Evolutionary conservation across 2,329 filamentous ascomycete genomes (phyloP).

Genomic region (Hypocreales sp.): DNA sequence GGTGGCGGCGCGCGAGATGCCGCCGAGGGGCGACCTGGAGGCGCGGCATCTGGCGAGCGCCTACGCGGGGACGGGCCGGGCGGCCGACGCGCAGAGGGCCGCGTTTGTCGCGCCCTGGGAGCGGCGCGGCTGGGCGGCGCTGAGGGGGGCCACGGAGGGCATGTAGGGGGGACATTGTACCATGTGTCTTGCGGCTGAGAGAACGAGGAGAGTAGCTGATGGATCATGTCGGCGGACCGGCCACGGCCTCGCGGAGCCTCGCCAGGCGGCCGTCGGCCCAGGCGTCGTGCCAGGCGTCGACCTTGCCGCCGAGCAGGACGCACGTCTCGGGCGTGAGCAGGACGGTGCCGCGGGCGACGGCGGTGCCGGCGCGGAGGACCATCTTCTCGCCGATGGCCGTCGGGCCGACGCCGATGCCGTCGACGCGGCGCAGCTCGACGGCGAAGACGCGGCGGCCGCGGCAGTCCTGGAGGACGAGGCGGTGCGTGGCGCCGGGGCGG

Average conservation of each 20-base stretch:
- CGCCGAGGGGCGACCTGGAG: constrained; percentile 53
- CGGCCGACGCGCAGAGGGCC: constrained; percentile 60
- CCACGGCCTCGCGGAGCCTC: constrained; percentile 47
- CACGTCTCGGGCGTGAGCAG: constrained; percentile 56
- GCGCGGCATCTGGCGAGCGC: constrained; percentile 56
- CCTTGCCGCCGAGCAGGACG: constrained; percentile 71
- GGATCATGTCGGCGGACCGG: constrained; percentile 6
- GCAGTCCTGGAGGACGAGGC: constrained; percentile 69
- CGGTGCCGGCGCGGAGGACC: constrained; percentile 46
- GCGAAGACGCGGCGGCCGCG: constrained; percentile 53
- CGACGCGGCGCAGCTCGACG: constrained; percentile 54
- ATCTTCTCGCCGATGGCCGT: constrained; percentile 69
- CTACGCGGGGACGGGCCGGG: constrained; percentile 56
- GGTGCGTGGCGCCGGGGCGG: constrained; percentile 48
- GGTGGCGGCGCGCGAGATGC: constrained; percentile 60
- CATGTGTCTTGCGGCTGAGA: too few species aligned
- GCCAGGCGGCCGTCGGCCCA: constrained; percentile 63
- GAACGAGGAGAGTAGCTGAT: too few species aligned
- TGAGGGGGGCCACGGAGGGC: constrained; percentile 20
- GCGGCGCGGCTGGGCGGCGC: constrained; percentile 44
- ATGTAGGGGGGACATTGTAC: constrained; percentile 4
- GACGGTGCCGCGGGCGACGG: constrained; percentile 62
- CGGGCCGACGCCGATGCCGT: constrained; percentile 49
- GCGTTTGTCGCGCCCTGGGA: constrained; percentile 74
- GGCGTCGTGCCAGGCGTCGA: constrained; percentile 63